phyloP scores from a whole-genome alignment of 306 rosid species.

The Gleditsia sinensis region DNA sequence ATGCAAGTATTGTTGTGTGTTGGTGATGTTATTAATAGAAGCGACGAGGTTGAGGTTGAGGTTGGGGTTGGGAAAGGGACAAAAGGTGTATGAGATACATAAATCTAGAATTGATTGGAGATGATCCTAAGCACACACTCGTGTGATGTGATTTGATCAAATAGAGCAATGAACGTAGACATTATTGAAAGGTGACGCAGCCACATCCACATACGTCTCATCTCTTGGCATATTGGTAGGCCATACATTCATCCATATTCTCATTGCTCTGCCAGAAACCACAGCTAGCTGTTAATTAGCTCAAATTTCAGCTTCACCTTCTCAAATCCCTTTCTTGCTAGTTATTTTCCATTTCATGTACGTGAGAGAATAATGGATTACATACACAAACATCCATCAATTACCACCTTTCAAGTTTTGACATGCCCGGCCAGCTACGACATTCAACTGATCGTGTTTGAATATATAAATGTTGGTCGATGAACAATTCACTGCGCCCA shows the following conservation, averaged over 20 bases:
- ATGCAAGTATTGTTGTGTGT: too few relatives aligned
- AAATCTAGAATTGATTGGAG: constrained; percentile 34
- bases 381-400: background rate
- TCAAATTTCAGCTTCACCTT: background rate
- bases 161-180: constrained; percentile 35
- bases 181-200: constrained; percentile 32
- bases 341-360: background rate
- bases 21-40: too few relatives aligned
- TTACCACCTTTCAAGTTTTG: background rate
- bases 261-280: background rate
- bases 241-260: constrained; percentile 17
- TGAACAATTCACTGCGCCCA: too few relatives aligned
- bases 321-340: too few relatives aligned
- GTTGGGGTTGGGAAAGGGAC: too few relatives aligned
- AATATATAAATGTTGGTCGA: too few relatives aligned
- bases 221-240: constrained; percentile 33
- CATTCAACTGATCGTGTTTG: too few relatives aligned
- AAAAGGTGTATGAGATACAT: too few relatives aligned
- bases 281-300: background rate
- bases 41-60: too few relatives aligned
- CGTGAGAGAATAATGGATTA: background rate
- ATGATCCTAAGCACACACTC: constrained; percentile 31
- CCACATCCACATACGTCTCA: constrained; percentile 29
- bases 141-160: constrained; percentile 40
- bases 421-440: background rate